Base-by-base conservation (phyloP, 768 basidiomycete species). In the Phanerochaete sordida region DNA sequence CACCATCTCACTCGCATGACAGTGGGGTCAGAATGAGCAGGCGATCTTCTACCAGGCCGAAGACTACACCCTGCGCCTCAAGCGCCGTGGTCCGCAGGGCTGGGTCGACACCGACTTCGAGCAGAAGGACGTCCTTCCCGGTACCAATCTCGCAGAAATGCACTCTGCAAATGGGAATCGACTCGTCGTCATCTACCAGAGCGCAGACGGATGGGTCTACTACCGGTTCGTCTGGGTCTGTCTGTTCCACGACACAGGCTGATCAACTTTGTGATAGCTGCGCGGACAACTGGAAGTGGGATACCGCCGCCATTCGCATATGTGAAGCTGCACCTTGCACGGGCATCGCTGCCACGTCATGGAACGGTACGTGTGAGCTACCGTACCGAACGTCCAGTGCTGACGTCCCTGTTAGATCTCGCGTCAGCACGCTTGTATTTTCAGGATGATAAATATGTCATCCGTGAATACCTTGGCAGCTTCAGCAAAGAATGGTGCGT, bases 401-500 rank as follows among this genome's bases (percentile, higher is more conserved):
- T 30, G 12, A 43, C 12, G 23, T 13, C 4, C 16, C 11, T 54
- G 33, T 8, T 43, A 54, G 53, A 54, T 24, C 37, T 46, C 26
- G 30, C 21, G 19, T 30, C 46, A 23, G 26, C 44, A 21, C 43
- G 45, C 7, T 23, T 57, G 13, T 57, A 57, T n/a, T 57, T 28
- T 21, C 56, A 58, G n/a, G 57, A 58, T 26, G 57, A 58, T 9
- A 11, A 49, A 19, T 33, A 49, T 21, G 23, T 26, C 12, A 49
- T 58, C 15, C 57, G 47, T 27, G 57, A 58, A 37, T 58, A 58
- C 16, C 47, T 46, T 19, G 57, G 57, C 19, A 33, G 57, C 12
- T 48, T 46, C 24, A 24, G 8, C 37, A 39, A 28, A 15, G 51
- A 37, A 43, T 56, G 54, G 54, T 50, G 48, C 49, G 28, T 26